These are phyloP conservation scores for Aspergillus udagawae DNA, from an alignment of 2,329 filamentous ascomycete species.

Conservation along the genomic window DNA sequence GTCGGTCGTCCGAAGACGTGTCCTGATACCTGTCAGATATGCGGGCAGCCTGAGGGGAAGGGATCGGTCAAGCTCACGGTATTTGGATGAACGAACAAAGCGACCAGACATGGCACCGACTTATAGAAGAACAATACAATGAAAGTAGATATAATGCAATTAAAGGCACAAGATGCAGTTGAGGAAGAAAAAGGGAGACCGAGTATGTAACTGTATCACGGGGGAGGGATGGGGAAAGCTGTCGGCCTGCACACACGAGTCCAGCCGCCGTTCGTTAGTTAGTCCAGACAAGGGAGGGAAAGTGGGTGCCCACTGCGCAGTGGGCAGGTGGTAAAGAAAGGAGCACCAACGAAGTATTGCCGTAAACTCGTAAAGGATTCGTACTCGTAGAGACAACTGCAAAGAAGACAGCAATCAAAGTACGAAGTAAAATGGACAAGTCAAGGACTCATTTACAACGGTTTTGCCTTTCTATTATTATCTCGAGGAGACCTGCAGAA, in stretches of 20 bases:
- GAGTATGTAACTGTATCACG: not conserved
- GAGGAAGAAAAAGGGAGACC: conserved; percentile 7
- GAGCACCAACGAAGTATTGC: not conserved
- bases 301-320: not conserved
- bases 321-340: conserved; percentile 1
- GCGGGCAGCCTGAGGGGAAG: conserved; percentile 17
- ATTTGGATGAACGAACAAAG: conserved; percentile 71
- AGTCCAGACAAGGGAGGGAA: not conserved
- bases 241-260: conserved; percentile 4
- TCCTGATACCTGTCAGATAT: conserved; percentile 49
- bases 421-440: not conserved
- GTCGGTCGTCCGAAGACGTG: conserved; percentile 97
- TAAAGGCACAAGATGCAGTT: conserved; percentile 14
- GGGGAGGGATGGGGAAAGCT: conserved; percentile 5
- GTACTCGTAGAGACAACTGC: not conserved
- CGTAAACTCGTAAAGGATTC: not conserved
- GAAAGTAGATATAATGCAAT: conserved; percentile 9
- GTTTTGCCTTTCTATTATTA: not conserved
- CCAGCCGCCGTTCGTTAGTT: conserved; percentile 4
- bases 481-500: not conserved
- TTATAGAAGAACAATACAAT: conserved; percentile 8
- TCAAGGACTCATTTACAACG: not conserved
- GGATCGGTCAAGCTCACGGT: conserved; percentile 51
- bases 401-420: not conserved
- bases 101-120: conserved; percentile 58